Conservation (phyloP, 805 yeast species). For the Myxozyma melibiosi region DNA sequence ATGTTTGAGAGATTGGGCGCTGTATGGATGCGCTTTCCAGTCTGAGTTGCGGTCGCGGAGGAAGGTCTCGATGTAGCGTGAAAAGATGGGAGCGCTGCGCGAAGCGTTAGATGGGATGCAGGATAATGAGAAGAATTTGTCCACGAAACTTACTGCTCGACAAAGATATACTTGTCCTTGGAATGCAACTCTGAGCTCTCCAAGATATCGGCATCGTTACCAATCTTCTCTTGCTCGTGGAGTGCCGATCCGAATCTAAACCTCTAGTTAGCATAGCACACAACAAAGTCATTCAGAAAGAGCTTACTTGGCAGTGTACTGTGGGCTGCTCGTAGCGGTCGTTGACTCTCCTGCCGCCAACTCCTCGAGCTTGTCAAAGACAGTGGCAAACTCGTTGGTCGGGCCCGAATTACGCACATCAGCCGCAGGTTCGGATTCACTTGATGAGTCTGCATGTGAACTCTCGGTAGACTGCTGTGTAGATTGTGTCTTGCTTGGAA, state of each 20-base stretch:
- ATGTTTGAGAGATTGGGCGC: background rate
- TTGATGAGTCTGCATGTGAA: background rate
- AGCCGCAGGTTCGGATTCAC: background rate
- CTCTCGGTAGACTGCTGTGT: too few relatives aligned
- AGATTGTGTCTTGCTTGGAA: too few relatives aligned
- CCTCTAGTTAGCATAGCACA: background rate
- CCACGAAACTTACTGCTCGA: conserved; percentile 6
- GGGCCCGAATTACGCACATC: background rate
- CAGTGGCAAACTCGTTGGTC: background rate
- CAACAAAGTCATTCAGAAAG: background rate
- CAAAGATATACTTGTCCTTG: conserved; percentile 13
- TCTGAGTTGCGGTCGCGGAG: background rate
- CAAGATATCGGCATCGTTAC: conserved; percentile 12
- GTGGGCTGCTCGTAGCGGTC: background rate
- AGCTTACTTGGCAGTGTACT: conserved; percentile 5
- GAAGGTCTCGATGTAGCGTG: conserved; percentile 17
- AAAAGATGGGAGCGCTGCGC: conserved; percentile 15
- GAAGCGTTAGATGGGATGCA: background rate
- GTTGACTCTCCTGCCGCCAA: background rate
- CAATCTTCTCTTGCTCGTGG: conserved; percentile 15
- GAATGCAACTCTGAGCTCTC: background rate
- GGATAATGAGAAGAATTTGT: background rate
- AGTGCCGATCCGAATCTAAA: conserved; percentile 22
- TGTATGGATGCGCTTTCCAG: background rate
- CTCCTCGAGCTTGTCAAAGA: conserved; percentile 1